These are phyloP conservation scores for Lichenothelia convexa DNA, from an alignment of 495 filamentous ascomycete species.

Conservation along the genomic window DNA sequence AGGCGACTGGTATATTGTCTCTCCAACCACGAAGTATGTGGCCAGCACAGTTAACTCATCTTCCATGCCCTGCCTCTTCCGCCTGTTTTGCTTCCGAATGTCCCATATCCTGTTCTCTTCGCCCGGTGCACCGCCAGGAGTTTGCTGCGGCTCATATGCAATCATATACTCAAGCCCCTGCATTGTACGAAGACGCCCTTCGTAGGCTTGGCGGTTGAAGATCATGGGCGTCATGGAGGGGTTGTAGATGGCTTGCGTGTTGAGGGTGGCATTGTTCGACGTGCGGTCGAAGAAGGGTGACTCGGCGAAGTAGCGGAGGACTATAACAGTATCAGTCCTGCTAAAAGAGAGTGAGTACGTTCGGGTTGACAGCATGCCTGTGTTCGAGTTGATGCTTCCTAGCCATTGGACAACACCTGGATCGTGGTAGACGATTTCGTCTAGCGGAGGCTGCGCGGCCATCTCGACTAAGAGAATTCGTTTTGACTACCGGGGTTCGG, in stretches of 20 bases:
- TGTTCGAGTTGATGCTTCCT: too few species aligned
- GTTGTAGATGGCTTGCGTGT: slow-evolving; percentile 58
- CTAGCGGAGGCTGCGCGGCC: too few species aligned
- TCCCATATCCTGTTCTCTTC: slow-evolving; percentile 63
- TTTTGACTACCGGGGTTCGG: too few species aligned
- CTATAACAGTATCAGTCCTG: slow-evolving; percentile 11
- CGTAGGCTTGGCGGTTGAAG: slow-evolving; percentile 59
- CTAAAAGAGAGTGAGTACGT: neutral
- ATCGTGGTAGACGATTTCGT: too few species aligned
- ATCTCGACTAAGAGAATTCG: too few species aligned
- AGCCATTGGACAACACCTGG: too few species aligned
- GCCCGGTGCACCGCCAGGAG: slow-evolving; percentile 35
- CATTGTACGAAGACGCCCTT: slow-evolving; percentile 56
- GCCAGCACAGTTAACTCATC: slow-evolving; percentile 47
- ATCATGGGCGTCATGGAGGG: slow-evolving; percentile 35
- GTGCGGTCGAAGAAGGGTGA: slow-evolving; percentile 84
- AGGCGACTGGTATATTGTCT: slow-evolving; percentile 81
- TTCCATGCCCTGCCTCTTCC: slow-evolving; percentile 30
- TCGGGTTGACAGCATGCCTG: too few species aligned
- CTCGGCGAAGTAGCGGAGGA: slow-evolving; percentile 77
- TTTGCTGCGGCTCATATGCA: slow-evolving; percentile 26
- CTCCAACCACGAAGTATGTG: slow-evolving; percentile 71
- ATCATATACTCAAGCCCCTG: slow-evolving; percentile 37
- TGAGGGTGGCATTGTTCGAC: slow-evolving; percentile 69
- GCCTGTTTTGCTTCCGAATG: slow-evolving; percentile 71